These are phyloP conservation scores for Yarrowia alimentaria DNA, from an alignment of 805 yeast genomes.

Conservation along the genomic window DNA sequence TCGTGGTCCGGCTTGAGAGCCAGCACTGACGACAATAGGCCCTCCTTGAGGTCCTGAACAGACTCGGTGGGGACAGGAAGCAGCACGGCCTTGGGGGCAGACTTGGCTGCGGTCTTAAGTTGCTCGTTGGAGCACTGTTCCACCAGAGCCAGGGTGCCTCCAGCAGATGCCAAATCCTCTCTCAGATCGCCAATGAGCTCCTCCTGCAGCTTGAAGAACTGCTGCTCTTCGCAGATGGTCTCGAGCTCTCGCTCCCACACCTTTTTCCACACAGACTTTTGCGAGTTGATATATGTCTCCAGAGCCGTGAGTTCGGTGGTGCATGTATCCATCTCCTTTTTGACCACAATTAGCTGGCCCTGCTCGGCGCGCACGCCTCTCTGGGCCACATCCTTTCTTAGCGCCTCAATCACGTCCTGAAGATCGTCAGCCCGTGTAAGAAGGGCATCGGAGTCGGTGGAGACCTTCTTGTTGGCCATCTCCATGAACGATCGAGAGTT, in stretches of 20 bases:
- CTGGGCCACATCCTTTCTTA: conserved; percentile 86
- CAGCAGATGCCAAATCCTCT: conserved; percentile 77
- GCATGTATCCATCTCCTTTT: conserved; percentile 63
- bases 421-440: conserved; percentile 83
- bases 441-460: conserved; percentile 71
- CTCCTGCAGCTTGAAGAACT: conserved; percentile 84
- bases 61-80: conserved; percentile 38
- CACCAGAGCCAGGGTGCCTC: conserved; percentile 77
- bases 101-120: conserved; percentile 45
- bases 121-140: conserved; percentile 80
- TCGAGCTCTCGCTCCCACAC: conserved; percentile 92
- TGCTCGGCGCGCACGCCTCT: conserved; percentile 81
- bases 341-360: conserved; percentile 65
- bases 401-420: conserved; percentile 85
- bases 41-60: conserved; percentile 48
- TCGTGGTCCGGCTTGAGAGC: conserved; percentile 83
- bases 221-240: conserved; percentile 90
- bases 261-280: conserved; percentile 81
- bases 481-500: conserved; percentile 61
- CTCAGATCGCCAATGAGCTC: conserved; percentile 74
- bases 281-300: conserved; percentile 61
- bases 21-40: conserved; percentile 74
- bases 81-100: conserved; percentile 40
- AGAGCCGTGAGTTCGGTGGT: conserved; percentile 51
- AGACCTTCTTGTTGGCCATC: conserved; percentile 65